A percentile compares a stretch with the other conserved stretches of the same genome.
Conservation (phyloP, 139 green algal species). For the Chlamydomonas applanata region DNA sequence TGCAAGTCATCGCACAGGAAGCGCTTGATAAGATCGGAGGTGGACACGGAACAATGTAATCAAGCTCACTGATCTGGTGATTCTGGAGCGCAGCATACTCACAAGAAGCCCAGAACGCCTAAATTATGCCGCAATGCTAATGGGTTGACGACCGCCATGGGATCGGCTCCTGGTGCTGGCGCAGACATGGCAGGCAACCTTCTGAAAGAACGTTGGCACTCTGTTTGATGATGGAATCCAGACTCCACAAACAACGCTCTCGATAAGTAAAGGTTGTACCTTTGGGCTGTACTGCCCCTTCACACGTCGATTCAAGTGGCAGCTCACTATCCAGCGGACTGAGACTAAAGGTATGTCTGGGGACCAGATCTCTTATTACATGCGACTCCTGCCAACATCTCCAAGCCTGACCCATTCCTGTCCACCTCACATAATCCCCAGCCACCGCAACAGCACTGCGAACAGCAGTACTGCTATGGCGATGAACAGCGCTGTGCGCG, state of each 20-base stretch:
- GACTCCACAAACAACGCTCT: too few relatives aligned
- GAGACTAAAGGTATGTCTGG: too few relatives aligned
- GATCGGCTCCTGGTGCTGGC: too few relatives aligned
- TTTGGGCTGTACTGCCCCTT: too few relatives aligned
- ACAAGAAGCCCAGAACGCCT: conserved; percentile 51
- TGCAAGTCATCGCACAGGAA: conserved; percentile 20
- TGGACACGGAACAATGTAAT: neutral
- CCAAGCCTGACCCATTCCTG: neutral
- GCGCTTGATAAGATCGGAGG: neutral
- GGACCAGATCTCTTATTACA: too few relatives aligned
- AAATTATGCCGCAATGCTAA: conserved; percentile 39
- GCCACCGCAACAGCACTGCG: conserved; percentile 40
- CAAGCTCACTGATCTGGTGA: neutral
- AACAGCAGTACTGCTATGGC: conserved; percentile 33
- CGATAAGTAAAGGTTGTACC: too few relatives aligned
- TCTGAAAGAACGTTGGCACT: too few relatives aligned
- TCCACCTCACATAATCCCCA: conserved; percentile 26
- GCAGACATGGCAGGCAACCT: too few relatives aligned
- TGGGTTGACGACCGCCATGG: conserved; percentile 13
- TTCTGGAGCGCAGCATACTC: conserved; percentile 9
- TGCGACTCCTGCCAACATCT: neutral
- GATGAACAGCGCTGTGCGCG: conserved; percentile 18
- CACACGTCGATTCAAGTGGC: too few relatives aligned
- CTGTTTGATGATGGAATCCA: too few relatives aligned
- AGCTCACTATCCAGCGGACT: too few relatives aligned